Evolutionary conservation across 2,329 filamentous ascomycete genomes (phyloP), one percentile per base, ranked within the genome.

Genomic region (Colletotrichum gloeosporioides): DNA sequence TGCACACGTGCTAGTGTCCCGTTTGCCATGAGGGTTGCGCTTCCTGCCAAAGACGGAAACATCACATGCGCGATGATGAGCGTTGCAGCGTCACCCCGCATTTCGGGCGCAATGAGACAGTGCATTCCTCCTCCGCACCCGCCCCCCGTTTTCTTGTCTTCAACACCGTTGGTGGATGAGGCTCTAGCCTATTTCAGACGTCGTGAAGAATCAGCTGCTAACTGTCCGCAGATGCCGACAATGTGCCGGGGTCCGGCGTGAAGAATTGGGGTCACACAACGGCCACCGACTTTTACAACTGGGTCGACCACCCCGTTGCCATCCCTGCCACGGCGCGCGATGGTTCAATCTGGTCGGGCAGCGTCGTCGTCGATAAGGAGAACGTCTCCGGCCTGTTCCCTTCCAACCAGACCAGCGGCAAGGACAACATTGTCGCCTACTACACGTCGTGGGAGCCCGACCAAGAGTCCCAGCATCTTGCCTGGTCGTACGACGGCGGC

Each of bases 211-310:
- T 12, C n/a, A 16, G n/a, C 16, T 18, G 15, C 72, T 74, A 32
- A 75, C 36, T 16, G 18, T 18, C 27, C 32, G 15, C 31, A 77
- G 75, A 77, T 57, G 6, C 71, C 62, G 87, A 80, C 3, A 82
- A 84, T 6, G 86, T 90, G 1, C 88, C 81, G 83, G 91, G 90
- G 1, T 91, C 92, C 73, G 89, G 66, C 16, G 75, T 75, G 25
- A 77, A 93, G 80, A 90, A 93, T 78, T 94, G 92, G 92, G 92
- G 92, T 10, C 92, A 94, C 80, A 91, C 92, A 3, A 93, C 92
- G 3, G 91, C 89, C 36, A 80, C 83, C 10, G 92, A 94, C 78
- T 84, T 94, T 3, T 93, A 92, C 79, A 89, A 90, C 75, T 94
- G 92, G 92, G 85, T 85, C 2, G 93, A 93, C 77, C 92, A 93